Evolutionary conservation across 345 rosid genomes (phyloP).

Genomic region (Luvunga scandens): DNA sequence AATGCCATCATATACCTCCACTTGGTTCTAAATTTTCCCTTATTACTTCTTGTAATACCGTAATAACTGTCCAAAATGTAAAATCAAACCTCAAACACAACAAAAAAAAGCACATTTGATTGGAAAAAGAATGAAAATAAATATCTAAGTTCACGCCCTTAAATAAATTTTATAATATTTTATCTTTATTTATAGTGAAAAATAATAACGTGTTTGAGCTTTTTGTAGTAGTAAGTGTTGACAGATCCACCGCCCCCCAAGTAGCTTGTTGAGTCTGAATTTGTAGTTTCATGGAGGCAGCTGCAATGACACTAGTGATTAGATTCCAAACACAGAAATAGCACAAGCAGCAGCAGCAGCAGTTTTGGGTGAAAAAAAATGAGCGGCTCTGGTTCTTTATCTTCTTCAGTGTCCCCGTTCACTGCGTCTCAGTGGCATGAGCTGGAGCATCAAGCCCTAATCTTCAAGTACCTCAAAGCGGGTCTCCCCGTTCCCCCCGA

Average conservation of each 20-base stretch:
- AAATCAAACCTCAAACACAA: too few species aligned
- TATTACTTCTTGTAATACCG: too few species aligned
- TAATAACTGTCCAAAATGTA: accelerated
- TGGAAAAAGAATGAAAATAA: too few species aligned
- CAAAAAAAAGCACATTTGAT: too few species aligned
- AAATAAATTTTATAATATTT: too few species aligned
- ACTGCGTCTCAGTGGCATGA: slow-evolving; percentile 75
- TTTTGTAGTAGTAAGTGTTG: too few species aligned
- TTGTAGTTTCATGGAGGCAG: slow-evolving; percentile 2
- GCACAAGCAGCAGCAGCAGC: background rate
- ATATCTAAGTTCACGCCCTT: too few species aligned
- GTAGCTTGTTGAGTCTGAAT: background rate
- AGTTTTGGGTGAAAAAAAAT: slow-evolving; percentile 12
- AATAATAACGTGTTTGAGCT: too few species aligned
- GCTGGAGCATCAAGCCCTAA: slow-evolving; percentile 86
- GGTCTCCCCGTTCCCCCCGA: slow-evolving; percentile 73
- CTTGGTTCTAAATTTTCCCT: too few species aligned
- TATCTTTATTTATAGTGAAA: too few species aligned
- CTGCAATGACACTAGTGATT: background rate
- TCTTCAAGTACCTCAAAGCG: slow-evolving; percentile 72
- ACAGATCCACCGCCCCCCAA: too few species aligned
- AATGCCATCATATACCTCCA: too few species aligned
- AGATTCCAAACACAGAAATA: background rate
- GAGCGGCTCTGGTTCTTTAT: slow-evolving; percentile 16
- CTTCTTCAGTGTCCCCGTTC: slow-evolving; percentile 22